A percentile compares a stretch with the other conserved stretches of the same genome.
Conservation (phyloP, 208 protist genomes). For the Trichomonas vaginalis region DNA sequence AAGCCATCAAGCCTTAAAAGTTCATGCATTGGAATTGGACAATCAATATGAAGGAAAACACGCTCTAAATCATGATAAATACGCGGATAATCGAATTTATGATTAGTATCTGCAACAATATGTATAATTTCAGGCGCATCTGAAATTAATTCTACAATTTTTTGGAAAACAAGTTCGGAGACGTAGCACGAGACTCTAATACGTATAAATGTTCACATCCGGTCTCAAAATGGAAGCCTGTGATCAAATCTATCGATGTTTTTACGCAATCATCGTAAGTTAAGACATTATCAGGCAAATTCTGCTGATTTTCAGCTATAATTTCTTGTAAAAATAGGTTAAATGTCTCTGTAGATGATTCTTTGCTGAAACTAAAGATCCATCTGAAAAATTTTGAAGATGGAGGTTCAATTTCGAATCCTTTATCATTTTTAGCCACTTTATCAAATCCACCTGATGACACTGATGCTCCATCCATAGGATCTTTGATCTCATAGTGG, state of each 20-base stretch:
- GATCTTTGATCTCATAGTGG: not conserved
- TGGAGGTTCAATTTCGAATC: not conserved
- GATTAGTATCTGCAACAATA: not conserved
- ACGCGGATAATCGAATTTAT: not conserved
- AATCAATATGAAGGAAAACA: not conserved
- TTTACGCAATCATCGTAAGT: not conserved
- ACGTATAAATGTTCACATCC: not conserved
- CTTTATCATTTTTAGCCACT: not conserved
- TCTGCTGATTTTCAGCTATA: not conserved
- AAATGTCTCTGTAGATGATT: not conserved
- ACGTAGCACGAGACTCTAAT: not conserved
- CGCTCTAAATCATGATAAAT: not conserved
- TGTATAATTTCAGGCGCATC: not conserved
- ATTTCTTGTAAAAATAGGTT: not conserved
- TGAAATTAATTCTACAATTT: not conserved
- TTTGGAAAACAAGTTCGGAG: not conserved
- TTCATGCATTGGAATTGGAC: not conserved
- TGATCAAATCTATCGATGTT: not conserved
- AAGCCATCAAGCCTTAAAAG: not conserved
- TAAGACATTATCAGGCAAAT: not conserved
- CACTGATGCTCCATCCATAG: not conserved
- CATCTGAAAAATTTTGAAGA: not conserved
- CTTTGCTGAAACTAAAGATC: not conserved
- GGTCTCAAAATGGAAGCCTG: not conserved
- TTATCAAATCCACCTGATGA: not conserved